These are phyloP conservation scores for Silene latifolia DNA, from an alignment of 148 eudicot species.

Conservation along the genomic window DNA sequence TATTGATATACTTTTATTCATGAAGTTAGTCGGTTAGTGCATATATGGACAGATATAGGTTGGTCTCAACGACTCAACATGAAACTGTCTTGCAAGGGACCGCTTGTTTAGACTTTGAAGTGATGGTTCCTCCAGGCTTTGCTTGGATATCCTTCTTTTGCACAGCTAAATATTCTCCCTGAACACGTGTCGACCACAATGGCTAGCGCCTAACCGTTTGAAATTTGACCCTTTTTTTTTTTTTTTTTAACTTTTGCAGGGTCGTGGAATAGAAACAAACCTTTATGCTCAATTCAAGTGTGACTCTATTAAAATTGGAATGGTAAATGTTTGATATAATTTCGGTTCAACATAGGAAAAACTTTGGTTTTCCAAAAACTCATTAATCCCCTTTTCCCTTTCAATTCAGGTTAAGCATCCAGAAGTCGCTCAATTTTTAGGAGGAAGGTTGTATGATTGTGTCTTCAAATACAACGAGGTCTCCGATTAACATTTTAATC, in stretches of 20 bases:
- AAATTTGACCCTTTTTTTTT: not conserved
- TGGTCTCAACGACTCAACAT: too few relatives aligned
- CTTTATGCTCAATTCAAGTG: constrained; percentile 94
- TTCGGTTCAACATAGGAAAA: not conserved
- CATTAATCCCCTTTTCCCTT: not conserved
- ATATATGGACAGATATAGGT: too few relatives aligned
- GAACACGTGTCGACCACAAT: not conserved
- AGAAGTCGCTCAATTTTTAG: constrained; percentile 95
- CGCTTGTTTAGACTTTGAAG: too few relatives aligned
- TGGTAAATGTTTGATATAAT: constrained; percentile 45
- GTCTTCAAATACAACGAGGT: constrained; percentile 87
- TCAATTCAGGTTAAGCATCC: constrained; percentile 81
- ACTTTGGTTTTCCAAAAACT: not conserved
- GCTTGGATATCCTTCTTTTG: not conserved
- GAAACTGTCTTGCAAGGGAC: too few relatives aligned
- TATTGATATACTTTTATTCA: too few relatives aligned
- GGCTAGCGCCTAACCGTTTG: not conserved
- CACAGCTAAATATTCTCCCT: not conserved
- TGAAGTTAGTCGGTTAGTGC: too few relatives aligned
- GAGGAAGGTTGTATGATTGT: constrained; percentile 95
- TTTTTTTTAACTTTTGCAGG: constrained; percentile 42
- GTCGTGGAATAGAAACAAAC: constrained; percentile 98
- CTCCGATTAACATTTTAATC: constrained; percentile 24
- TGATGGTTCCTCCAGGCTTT: too few relatives aligned
- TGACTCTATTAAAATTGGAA: constrained; percentile 93